A percentile compares a stretch with the other conserved stretches of the same genome.
These are phyloP conservation scores for Sambucus nigra DNA, from an alignment of 129 eudicot genomes.

Conservation along the genomic window DNA sequence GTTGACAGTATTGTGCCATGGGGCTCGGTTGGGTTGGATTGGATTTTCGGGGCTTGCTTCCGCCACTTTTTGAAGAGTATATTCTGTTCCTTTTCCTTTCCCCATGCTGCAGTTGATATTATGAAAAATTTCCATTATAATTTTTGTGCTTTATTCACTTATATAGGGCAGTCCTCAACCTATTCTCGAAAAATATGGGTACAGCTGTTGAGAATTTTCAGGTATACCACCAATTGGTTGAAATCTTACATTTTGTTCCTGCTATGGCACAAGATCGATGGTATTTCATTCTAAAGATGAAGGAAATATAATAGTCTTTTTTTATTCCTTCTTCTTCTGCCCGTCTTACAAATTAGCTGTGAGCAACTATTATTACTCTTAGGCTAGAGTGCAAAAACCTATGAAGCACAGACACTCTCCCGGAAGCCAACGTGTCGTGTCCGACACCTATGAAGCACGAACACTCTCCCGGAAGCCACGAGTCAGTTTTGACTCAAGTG, in stretches of 20 bases:
- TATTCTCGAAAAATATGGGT: conserved; percentile 73
- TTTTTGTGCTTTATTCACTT: conserved; percentile 7
- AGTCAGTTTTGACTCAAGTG: too few species aligned
- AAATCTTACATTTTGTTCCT: conserved; percentile 2
- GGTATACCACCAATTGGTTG: conserved; percentile 30
- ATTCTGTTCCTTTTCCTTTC: background rate
- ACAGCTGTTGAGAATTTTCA: conserved; percentile 96
- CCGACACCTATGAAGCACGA: too few species aligned
- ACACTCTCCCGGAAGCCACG: too few species aligned
- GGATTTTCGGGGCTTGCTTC: conserved; percentile 95
- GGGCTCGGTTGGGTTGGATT: conserved; percentile 99
- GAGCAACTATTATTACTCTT: too few species aligned
- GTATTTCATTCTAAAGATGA: background rate
- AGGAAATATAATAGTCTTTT: background rate
- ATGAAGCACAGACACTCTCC: too few species aligned
- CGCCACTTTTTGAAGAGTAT: conserved; percentile 98
- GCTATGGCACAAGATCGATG: background rate
- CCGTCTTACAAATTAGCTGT: too few species aligned
- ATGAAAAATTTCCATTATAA: background rate
- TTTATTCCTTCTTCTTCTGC: too few species aligned
- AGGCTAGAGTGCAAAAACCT: too few species aligned
- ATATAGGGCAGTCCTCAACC: conserved; percentile 82
- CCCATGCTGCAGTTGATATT: background rate
- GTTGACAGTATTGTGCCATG: conserved; percentile 85
- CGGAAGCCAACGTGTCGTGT: too few species aligned